These are phyloP conservation scores for Cyclotella atomus DNA, from an alignment of 108 stramenopile genomes.

Conservation along the genomic window DNA sequence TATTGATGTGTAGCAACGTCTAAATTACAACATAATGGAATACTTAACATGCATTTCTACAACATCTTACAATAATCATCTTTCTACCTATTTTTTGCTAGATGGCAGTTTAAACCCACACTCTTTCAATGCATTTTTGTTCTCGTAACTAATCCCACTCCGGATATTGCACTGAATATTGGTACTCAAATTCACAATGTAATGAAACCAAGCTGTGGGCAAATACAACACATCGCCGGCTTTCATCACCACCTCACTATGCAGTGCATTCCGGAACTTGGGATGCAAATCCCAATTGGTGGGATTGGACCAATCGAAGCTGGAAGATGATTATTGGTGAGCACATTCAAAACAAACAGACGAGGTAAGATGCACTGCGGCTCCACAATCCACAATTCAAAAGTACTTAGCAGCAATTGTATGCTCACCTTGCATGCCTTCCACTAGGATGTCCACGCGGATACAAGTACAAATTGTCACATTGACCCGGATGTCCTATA, in stretches of 20 bases:
- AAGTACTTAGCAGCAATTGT: too few relatives aligned
- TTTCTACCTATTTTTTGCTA: too few relatives aligned
- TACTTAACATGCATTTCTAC: too few relatives aligned
- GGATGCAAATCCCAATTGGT: slow-evolving; percentile 75
- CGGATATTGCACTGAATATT: slow-evolving; percentile 75
- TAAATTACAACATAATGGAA: neutral
- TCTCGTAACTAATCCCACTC: slow-evolving; percentile 37
- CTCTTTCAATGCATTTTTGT: slow-evolving; percentile 8
- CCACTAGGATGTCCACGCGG: slow-evolving; percentile 79
- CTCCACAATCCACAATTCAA: too few relatives aligned
- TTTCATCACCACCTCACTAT: slow-evolving; percentile 62
- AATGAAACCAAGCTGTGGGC: slow-evolving; percentile 76
- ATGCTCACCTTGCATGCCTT: slow-evolving; percentile 80
- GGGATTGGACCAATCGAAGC: slow-evolving; percentile 86
- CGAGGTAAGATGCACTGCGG: too few relatives aligned
- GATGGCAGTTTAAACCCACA: slow-evolving; percentile 35
- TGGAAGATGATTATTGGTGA: too few relatives aligned
- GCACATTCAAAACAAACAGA: too few relatives aligned
- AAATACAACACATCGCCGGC: slow-evolving; percentile 73
- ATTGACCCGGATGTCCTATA: slow-evolving; percentile 83
- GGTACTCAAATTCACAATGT: slow-evolving; percentile 56
- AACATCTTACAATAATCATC: too few relatives aligned
- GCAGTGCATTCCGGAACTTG: slow-evolving; percentile 55
- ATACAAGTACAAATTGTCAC: slow-evolving; percentile 74
- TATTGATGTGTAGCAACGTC: neutral